Evolutionary conservation across 306 rosid genomes (phyloP), one percentile per base, ranked within the genome.

Genomic region (Lathyrus aphaca): DNA sequence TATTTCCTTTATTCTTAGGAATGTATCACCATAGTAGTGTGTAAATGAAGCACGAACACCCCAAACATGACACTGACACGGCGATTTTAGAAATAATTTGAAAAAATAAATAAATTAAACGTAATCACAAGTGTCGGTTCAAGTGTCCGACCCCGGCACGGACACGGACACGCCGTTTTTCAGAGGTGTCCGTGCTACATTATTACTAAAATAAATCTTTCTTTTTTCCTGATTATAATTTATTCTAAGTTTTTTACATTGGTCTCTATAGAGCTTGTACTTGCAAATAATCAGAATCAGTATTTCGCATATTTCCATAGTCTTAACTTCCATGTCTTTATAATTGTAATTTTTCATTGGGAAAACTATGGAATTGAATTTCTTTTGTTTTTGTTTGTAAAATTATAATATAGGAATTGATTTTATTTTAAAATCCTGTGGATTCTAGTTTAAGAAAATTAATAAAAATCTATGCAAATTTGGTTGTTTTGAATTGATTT

Each of bases 401-500:
- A 75, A 15, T 16, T 57, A 21, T 46, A 25, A 45, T 56, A 19
- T 46, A 13, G 50, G 44, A 54, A 19, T 25, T 54, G 43, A 63
- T 35, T 55, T 16, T 43, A 35, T 62, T 62, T 39, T 39, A 7
- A 62, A 60, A 35, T 16, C 66, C 46, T 16, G 43, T 69, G 29
- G 67, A 63, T 53, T 77, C 61, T 61, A 60, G 19, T 69, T 40
- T 69, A 60, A 35, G 8, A 5, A 35, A 35, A 35, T 35, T 35
- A 18, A 69, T 69, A 54, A 60, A 48, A 67, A 32, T 50, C 27
- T 42, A 43, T 11, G 10, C 54, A 48, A 63, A 19, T 54, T 64
- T 56, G 62, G 61, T 45, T 64, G 61, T 64, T 64, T 62, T 42
- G 29, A 18, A 32, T 38, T 54, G 48, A 17, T 60, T 49, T 70